These are phyloP conservation scores for Aspergillus tamarii DNA, from an alignment of 2,329 filamentous ascomycete genomes.

Conservation along the genomic window DNA sequence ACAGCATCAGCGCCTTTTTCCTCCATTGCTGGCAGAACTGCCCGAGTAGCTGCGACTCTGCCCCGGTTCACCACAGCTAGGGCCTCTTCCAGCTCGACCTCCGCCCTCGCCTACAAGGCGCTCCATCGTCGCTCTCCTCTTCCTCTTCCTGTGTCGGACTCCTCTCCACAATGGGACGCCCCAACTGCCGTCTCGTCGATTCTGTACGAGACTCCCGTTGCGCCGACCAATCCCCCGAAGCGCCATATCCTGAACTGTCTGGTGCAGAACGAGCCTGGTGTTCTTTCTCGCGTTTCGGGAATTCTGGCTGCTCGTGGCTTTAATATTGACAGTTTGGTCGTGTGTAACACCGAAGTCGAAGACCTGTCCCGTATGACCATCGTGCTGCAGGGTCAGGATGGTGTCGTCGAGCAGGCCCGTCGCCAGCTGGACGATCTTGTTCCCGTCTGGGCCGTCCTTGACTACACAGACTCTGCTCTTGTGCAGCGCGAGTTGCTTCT, in stretches of 20 bases:
- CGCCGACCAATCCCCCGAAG: slow-evolving; percentile 81
- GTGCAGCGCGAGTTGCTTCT: slow-evolving; percentile 95
- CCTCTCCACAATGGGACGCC: slow-evolving; percentile 80
- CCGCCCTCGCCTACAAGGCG: slow-evolving; percentile 95
- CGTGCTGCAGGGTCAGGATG: slow-evolving; percentile 92
- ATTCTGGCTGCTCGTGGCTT: slow-evolving; percentile 95
- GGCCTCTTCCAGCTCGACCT: slow-evolving; percentile 69
- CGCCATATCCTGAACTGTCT: slow-evolving; percentile 97
- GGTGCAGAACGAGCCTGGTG: slow-evolving; percentile 98
- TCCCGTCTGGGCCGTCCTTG: slow-evolving; percentile 95
- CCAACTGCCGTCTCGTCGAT: slow-evolving; percentile 97
- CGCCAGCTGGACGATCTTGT: slow-evolving; percentile 95
- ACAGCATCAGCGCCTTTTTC: slow-evolving; percentile 36
- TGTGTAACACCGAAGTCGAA: slow-evolving; percentile 96
- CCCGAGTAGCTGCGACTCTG: slow-evolving; percentile 30
- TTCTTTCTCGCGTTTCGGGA: slow-evolving; percentile 92
- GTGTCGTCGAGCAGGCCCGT: slow-evolving; percentile 94
- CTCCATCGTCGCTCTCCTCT: slow-evolving; percentile 87
- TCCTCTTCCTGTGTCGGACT: slow-evolving; percentile 74
- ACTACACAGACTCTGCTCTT: slow-evolving; percentile 89
- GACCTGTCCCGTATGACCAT: slow-evolving; percentile 99
- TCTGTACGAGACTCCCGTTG: slow-evolving; percentile 94
- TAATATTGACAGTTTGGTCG: slow-evolving; percentile 98
- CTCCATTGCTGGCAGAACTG: slow-evolving; percentile 30
- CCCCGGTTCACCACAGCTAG: slow-evolving; percentile 37